A percentile compares a stretch with the other conserved stretches of the same genome.
phyloP scores from a whole-genome alignment of 495 filamentous ascomycete genomes.

The Lasiosphaeria ovina region DNA sequence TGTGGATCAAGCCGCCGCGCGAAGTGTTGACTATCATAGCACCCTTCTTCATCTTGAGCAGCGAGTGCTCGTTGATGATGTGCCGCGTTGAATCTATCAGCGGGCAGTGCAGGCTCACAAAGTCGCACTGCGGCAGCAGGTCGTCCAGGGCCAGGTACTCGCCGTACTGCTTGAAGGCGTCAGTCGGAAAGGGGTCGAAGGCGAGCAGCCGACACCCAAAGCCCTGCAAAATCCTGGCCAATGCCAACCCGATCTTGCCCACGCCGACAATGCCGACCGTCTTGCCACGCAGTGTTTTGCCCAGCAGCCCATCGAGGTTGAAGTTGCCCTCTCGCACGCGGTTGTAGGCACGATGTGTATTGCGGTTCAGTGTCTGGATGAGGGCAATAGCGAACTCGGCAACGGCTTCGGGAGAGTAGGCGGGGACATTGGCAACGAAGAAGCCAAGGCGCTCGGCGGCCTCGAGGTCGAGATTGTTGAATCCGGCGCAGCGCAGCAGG shows the following conservation, averaged over 20 bases:
- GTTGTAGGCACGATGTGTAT: conserved; percentile 69
- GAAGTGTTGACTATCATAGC: conserved; percentile 66
- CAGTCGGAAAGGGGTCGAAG: conserved; percentile 52
- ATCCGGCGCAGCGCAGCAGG: conserved; percentile 68
- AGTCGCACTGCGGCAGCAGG: conserved; percentile 55
- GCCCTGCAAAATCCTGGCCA: conserved; percentile 55
- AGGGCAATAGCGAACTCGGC: conserved; percentile 70
- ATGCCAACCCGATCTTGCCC: conserved; percentile 53
- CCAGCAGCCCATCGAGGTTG: conserved; percentile 62
- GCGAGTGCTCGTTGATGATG: conserved; percentile 55
- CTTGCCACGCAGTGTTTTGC: conserved; percentile 58
- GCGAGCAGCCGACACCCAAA: conserved; percentile 63
- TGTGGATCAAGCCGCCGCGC: conserved; percentile 62
- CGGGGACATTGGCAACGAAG: conserved; percentile 65
- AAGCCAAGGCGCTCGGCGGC: conserved; percentile 56
- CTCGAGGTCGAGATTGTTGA: conserved; percentile 64
- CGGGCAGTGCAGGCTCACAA: conserved; percentile 66
- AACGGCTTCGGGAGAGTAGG: conserved; percentile 70
- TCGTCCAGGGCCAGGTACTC: conserved; percentile 54
- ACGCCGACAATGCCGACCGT: conserved; percentile 58
- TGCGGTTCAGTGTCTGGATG: conserved; percentile 66
- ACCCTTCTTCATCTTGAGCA: conserved; percentile 56
- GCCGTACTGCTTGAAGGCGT: conserved; percentile 51
- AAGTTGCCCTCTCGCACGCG: conserved; percentile 73
- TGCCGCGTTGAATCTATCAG: conserved; percentile 58